Base-by-base conservation (phyloP, 75 land plant species). In the Pinus tabuliformis region DNA sequence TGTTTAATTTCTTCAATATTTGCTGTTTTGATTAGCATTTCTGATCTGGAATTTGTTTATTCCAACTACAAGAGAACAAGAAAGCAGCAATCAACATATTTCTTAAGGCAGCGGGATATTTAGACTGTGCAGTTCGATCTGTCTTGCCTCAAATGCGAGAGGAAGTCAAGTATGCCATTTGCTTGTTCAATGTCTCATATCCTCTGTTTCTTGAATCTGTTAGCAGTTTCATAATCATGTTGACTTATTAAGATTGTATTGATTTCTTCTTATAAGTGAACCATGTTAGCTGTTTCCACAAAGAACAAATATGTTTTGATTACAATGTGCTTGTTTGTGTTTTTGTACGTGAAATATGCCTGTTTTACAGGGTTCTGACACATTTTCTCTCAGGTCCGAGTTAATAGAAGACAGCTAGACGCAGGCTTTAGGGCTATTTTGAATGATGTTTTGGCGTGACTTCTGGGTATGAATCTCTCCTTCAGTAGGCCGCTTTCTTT, bases 101-200 rank as follows among this genome's bases (percentile, higher is more conserved):
- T 64, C 80, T 94, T n/a, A 94, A 92, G 81, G 95, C 91, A 58
- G 94, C 97, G 14, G 90, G 91, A 70, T 90, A 86, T 75, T 74
- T 94, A 52, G 91, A 92, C 59, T 92, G 83, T 84, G 94, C 95
- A 64, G 73, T 92, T 20, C 78, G 68, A 76, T 63, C 83, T 64
- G 91, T 94, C 81, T 85, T 94, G 59, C 92, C 91, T 57, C 81
- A 83, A 58, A 62, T 89, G 20, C 85, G 92, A 17, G 72, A 78
- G 36, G 90, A 86, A 12, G 65, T 84, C 74, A 91, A 87, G 97
- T 94, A 81, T 57, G 73, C 26, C 13, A 56, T 56, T 42, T 39
- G 24, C 61, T n/a, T 49, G 52, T 42, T 60, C 0, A 71, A 18
- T 26, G 15, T 39, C 16, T 73, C 15, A 37, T 59, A 33, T 72